Conservation (phyloP, 345 rosid genomes). For the Hibiscus syriacus region DNA sequence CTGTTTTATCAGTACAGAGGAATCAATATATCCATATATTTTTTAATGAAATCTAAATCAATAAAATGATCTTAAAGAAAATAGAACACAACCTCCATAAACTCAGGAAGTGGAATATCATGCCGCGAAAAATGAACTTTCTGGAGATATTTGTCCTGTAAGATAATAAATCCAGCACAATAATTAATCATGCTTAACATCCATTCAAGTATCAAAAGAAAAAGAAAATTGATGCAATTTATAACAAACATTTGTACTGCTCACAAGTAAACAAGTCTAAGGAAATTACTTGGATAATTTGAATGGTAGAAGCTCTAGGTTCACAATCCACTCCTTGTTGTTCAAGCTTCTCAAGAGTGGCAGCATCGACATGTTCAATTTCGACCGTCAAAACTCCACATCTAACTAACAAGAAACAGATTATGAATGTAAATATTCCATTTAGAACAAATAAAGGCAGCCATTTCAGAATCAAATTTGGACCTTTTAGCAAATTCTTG, state of each 20-base stretch:
- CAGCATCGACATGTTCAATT: constrained; percentile 93
- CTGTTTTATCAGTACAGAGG: constrained; percentile 32
- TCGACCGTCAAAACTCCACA: constrained; percentile 88
- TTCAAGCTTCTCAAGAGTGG: constrained; percentile 85
- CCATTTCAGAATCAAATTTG: constrained; percentile 1
- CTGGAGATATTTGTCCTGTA: constrained; percentile 93
- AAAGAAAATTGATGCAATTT: neutral
- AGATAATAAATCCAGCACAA: neutral
- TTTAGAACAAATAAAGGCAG: neutral
- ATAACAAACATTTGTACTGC: neutral
- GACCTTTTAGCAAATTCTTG: constrained; percentile 85
- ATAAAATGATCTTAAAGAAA: neutral
- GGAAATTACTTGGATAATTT: constrained; percentile 69
- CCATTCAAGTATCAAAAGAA: neutral
- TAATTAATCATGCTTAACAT: neutral
- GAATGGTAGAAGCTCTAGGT: constrained; percentile 93
- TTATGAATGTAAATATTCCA: constrained; percentile 12
- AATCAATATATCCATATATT: neutral
- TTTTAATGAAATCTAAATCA: neutral
- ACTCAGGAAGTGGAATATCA: constrained; percentile 84
- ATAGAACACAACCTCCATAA: constrained; percentile 64
- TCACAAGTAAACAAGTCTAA: neutral
- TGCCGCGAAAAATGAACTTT: constrained; percentile 85
- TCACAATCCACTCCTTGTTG: constrained; percentile 87
- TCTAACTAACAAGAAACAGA: constrained; percentile 41